phyloP scores from a whole-genome alignment of 306 rosid genomes.

The Carpinus viminea region DNA sequence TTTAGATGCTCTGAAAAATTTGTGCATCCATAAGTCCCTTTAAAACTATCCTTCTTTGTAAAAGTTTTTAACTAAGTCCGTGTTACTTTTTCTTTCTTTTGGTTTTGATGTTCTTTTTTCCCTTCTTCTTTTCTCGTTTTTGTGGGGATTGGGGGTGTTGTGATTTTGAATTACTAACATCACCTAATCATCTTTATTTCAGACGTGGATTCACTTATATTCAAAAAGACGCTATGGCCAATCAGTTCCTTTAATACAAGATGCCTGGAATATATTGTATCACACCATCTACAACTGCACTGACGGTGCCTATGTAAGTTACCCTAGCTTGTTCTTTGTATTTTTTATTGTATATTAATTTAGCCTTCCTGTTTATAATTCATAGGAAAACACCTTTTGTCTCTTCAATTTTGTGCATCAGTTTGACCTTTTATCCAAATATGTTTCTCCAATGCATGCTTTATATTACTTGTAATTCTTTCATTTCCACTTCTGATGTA shows the following conservation, averaged over 20 bases:
- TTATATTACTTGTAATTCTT: background rate
- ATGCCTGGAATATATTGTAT: conserved; percentile 78
- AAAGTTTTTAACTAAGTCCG: background rate
- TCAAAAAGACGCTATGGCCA: conserved; percentile 74
- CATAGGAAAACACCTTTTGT: background rate
- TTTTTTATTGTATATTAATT: background rate
- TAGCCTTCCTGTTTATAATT: background rate
- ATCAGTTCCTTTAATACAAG: conserved; percentile 60
- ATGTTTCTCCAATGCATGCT: background rate
- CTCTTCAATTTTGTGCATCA: background rate
- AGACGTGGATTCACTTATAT: conserved; percentile 80
- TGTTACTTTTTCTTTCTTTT: background rate
- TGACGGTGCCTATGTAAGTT: conserved; percentile 87
- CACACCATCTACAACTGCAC: conserved; percentile 85
- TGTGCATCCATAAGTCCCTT: conserved; percentile 1
- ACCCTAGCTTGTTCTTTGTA: background rate
- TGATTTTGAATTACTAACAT: conserved; percentile 15
- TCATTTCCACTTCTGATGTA: background rate
- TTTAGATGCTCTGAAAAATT: background rate
- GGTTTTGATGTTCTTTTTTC: too few relatives aligned
- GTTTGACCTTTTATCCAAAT: background rate
- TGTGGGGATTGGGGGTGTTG: background rate
- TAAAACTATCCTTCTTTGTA: background rate
- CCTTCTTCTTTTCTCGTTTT: background rate
- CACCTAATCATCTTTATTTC: conserved; percentile 27